Evolutionary conservation across 1,139 yeast genomes (phyloP), one percentile per base, ranked within the genome.

Genomic region (Suhomyces maxii): DNA sequence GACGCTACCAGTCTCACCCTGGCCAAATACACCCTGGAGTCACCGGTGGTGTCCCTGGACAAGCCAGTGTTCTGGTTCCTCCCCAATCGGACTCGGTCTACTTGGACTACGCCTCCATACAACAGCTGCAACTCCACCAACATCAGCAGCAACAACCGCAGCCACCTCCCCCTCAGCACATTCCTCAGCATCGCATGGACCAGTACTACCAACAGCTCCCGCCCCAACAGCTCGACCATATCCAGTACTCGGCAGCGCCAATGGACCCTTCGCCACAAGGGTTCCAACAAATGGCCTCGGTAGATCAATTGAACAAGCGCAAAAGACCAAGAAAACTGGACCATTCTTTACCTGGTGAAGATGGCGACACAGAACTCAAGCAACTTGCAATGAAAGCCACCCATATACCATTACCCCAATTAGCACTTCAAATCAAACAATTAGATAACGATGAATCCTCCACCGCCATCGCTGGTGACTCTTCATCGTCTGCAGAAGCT

Each of bases 401-500:
- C 11, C 67, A 68, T 18, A 58, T 68, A 4, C 76, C 86, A 1
- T 61, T 83, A 18, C 71, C 72, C 8, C 82, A 80, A 34, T 65
- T 83, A 37, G 87, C 85, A 0, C 59, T 66, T 7, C 65, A 71
- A 26, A 76, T 83, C 25, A 76, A 78, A 45, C 63, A 64, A 31
- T 67, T 79, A 35, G 87, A 83, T 40, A 60, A 63, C 40, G 71
- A 65, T 37, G 65, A 58, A 35, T 28, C 41, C 48, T 36, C 37
- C 32, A 32, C 8, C 26, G 38, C 23, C 7, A 6, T 34, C 9
- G 6, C 34, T 11, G 25, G 32, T 23, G 37, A 18, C 6, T 6
- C 23, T 18, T 18, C 23, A 18, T 31, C 39, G 9, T 23, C 44
- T 26, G 38, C 44, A 7, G 48, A 46, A 23, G 26, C 48, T 12